A percentile compares a stretch with the other conserved stretches of the same genome.
Evolutionary conservation across 352 stramenopile species (phyloP).

Genomic region (Phytophthora crassamura): DNA sequence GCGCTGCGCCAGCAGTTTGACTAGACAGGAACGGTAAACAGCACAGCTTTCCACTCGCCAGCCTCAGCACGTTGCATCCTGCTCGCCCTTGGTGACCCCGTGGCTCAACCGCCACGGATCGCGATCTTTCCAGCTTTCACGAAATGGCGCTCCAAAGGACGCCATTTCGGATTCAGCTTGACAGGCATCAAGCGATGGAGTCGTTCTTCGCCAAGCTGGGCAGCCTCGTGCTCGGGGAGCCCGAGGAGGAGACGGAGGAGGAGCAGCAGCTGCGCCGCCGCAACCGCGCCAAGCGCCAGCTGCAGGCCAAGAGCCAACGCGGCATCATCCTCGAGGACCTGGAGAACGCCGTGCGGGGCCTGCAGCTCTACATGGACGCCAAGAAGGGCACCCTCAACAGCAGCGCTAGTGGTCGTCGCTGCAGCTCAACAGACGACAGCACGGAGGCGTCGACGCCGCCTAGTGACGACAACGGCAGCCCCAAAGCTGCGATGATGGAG

Average conservation of each 20-base stretch:
- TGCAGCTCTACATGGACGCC: slow-evolving; percentile 59
- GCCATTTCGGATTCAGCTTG: slow-evolving; percentile 16
- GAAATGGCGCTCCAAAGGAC: slow-evolving; percentile 7
- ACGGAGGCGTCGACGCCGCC: slow-evolving; percentile 9
- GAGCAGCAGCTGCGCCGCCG: slow-evolving; percentile 53
- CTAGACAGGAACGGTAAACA: slow-evolving; percentile 29
- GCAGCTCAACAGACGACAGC: slow-evolving; percentile 26
- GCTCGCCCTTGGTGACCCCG: background rate
- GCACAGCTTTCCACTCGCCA: background rate
- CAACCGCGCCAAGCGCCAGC: slow-evolving; percentile 59
- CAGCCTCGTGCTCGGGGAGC: slow-evolving; percentile 51
- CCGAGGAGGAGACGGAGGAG: slow-evolving; percentile 63
- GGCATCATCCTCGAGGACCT: slow-evolving; percentile 84
- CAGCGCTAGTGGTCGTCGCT: slow-evolving; percentile 13
- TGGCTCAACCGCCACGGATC: background rate
- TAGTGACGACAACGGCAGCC: slow-evolving; percentile 24
- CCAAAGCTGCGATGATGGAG: slow-evolving; percentile 66
- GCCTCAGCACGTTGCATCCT: slow-evolving; percentile 14
- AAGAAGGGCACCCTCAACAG: slow-evolving; percentile 32
- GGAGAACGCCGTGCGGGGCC: slow-evolving; percentile 63
- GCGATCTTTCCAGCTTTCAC: slow-evolving; percentile 25
- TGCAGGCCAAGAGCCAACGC: slow-evolving; percentile 81
- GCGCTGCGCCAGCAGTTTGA: slow-evolving; percentile 78
- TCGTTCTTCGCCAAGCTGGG: slow-evolving; percentile 61
- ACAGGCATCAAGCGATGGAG: slow-evolving; percentile 52